Conservation (phyloP, 768 basidiomycete species). For the Leccinum fibrillosum region DNA sequence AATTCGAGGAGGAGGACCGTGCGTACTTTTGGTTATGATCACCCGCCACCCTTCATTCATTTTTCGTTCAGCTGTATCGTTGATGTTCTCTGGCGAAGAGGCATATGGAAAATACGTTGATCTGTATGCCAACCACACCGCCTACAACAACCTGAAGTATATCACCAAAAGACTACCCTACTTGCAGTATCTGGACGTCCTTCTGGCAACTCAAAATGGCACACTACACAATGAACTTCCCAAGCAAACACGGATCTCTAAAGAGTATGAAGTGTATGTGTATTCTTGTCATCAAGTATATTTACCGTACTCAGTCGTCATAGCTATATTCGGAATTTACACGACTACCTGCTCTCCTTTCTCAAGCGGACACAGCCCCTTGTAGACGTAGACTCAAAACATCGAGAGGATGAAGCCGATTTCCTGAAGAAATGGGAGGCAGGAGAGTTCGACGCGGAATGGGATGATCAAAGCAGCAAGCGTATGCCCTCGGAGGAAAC, state of each 20-base stretch:
- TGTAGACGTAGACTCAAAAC: constrained; percentile 66
- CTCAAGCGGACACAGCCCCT: constrained; percentile 82
- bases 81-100: constrained; percentile 96
- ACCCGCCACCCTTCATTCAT: constrained; percentile 6
- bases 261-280: constrained; percentile 77
- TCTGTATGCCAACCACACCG: constrained; percentile 81
- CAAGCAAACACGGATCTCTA: constrained; percentile 61
- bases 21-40: constrained; percentile 33
- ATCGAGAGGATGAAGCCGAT: constrained; percentile 59
- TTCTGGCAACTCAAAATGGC: constrained; percentile 62
- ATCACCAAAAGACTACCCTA: constrained; percentile 84
- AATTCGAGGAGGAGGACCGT: constrained; percentile 84
- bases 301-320: constrained; percentile 9
- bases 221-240: constrained; percentile 67
- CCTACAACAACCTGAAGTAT: constrained; percentile 87
- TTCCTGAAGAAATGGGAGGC: constrained; percentile 82
- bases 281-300: neutral
- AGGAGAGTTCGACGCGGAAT: constrained; percentile 63
- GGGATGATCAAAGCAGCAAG: constrained; percentile 57
- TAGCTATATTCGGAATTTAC: constrained; percentile 82
- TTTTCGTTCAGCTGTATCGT: constrained; percentile 56
- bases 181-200: constrained; percentile 87
- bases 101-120: constrained; percentile 94
- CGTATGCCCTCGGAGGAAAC: constrained; percentile 39
- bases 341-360: constrained; percentile 85